Percentiles rank a stretch among this genome's conserved stretches.
phyloP scores from a whole-genome alignment of 352 stramenopile species.

The Phytophthora hibernalis region DNA sequence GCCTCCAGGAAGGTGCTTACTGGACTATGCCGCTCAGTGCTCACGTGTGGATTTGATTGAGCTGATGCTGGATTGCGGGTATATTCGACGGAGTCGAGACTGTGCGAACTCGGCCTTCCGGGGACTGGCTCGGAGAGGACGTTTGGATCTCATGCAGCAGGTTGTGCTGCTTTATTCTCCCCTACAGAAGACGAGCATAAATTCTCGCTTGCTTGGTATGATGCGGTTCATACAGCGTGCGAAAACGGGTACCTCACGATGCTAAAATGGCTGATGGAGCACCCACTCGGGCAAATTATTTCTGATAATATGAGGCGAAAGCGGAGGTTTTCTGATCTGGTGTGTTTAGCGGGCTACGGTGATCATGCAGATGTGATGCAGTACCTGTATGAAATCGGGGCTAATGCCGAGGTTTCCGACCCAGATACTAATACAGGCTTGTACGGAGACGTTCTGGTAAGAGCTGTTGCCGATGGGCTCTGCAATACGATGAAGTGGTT shows the following conservation, averaged over 20 bases:
- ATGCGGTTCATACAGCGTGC: background rate
- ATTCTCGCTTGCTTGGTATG: slow-evolving; percentile 2
- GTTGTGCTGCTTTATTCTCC: slow-evolving; percentile 14
- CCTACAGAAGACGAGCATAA: background rate
- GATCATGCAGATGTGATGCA: background rate
- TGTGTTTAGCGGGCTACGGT: background rate
- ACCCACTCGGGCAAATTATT: background rate
- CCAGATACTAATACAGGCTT: background rate
- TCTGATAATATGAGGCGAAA: background rate
- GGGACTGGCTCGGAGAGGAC: slow-evolving; percentile 1
- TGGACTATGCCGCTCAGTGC: slow-evolving; percentile 6
- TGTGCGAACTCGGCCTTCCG: slow-evolving; percentile 2
- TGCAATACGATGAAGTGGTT: slow-evolving; percentile 6
- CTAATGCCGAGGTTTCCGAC: background rate
- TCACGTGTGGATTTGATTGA: background rate
- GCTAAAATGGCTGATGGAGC: slow-evolving; percentile 14
- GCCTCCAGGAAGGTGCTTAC: slow-evolving; percentile 5
- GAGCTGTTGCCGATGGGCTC: background rate
- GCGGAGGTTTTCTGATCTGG: background rate
- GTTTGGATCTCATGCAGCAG: slow-evolving; percentile 20
- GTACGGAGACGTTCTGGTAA: background rate
- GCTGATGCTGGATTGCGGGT: slow-evolving; percentile 15
- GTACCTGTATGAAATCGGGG: background rate
- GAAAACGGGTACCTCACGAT: background rate
- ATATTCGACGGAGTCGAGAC: slow-evolving; percentile 2